Conservation (phyloP, 1,284 basidiomycete genomes). For the Fistulinella cinereoalba region DNA sequence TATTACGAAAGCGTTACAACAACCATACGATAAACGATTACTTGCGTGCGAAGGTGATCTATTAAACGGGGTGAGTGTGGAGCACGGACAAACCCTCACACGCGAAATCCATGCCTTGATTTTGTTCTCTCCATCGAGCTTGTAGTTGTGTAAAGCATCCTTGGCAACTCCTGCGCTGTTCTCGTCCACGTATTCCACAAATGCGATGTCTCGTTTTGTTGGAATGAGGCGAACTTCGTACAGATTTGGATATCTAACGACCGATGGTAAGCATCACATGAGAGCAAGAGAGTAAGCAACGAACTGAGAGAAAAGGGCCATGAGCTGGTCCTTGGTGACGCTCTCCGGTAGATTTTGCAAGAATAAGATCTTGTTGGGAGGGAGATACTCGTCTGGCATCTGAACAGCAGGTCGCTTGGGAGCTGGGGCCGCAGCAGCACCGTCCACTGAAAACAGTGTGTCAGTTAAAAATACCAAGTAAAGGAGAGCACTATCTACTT, state of each 20-base stretch:
- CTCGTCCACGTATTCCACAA: constrained; percentile 94
- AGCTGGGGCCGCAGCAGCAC: constrained; percentile 59
- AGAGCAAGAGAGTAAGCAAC: constrained; percentile 25
- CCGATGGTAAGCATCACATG: constrained; percentile 7
- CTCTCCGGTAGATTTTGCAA: constrained; percentile 93
- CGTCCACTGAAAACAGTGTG: constrained; percentile 54
- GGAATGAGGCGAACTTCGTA: constrained; percentile 96
- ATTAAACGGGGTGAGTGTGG: constrained; percentile 10
- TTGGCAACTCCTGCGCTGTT: constrained; percentile 85
- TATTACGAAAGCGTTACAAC: constrained; percentile 33
- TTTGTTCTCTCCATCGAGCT: constrained; percentile 92
- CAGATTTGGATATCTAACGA: constrained; percentile 79
- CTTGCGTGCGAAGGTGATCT: constrained; percentile 65
- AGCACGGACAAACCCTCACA: neutral
- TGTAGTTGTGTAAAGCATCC: constrained; percentile 95
- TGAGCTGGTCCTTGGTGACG: constrained; percentile 86
- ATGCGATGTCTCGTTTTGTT: constrained; percentile 93
- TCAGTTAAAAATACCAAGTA: constrained; percentile 10
- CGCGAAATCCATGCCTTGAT: constrained; percentile 70
- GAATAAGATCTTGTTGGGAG: constrained; percentile 99
- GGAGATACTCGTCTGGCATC: constrained; percentile 99
- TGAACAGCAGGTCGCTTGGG: constrained; percentile 81
- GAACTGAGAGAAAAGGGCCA: constrained; percentile 84
- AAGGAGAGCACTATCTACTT: constrained; percentile 43
- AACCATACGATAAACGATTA: constrained; percentile 35